Base-by-base conservation (phyloP, 2,329 filamentous ascomycete species). In the Trichothecium sympodiale region DNA sequence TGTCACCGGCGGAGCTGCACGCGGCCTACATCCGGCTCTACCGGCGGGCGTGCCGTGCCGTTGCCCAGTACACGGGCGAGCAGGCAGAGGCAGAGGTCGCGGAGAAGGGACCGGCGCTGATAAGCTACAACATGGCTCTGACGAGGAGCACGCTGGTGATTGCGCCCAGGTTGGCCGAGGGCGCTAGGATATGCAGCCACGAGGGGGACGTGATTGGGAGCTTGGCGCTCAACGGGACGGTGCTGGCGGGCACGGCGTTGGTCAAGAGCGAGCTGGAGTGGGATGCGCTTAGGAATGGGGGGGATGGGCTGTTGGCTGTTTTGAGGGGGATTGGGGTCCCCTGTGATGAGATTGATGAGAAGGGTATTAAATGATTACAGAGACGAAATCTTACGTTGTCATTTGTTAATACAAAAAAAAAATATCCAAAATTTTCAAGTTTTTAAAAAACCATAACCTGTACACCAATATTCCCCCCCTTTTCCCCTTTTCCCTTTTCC, bases 111-210 rank as follows among this genome's bases (percentile, higher is more conserved):
- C 60, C 65, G 41, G 64, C 71, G 0, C 46, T 45, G n/a, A 73
- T 79, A 33, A 77, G 73, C 53, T 80, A 80, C 51, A 80, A 80
- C 48, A 53, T 80, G 43, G 74, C 69, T 34, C 63, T 80, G 57
- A 80, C 75, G 15, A 57, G 59, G 39, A 55, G 53, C 13, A 59
- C 56, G 1, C 62, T 80, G 50, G 70, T 69, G 0, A 40, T 80
- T 2, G 67, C 67, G 40, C 76, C 76, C 2, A 60, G 76, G 2
- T 43, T 62, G 2, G 60, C 65, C 0, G 74, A 79, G 46, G 74
- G 74, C 0, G 51, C 51, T 1, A 44, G 47, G 14, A 46, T 59
- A 2, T 41, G 53, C 4, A 43, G 38, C 3, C 38, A 48, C 25
- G 43, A 53, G 33, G 48, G 54, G 2, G 43, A 52, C 8, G 50